Percentiles rank a stretch among this genome's conserved stretches.
phyloP scores from a whole-genome alignment of 192 early-diverging fungal species.

The Linnemannia exigua region DNA sequence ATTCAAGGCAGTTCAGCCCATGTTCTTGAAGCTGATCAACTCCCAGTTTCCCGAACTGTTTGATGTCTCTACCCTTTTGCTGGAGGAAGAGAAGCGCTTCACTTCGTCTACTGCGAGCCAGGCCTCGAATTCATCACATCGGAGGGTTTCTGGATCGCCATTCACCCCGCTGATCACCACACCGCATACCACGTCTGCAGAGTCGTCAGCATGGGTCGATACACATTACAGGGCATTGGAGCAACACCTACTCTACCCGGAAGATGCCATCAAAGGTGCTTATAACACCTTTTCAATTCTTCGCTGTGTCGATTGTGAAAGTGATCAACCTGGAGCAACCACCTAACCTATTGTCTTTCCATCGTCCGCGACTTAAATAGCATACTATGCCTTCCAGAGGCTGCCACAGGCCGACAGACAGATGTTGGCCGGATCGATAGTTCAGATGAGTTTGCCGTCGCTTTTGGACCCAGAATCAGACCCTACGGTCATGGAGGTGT shows the following conservation, averaged over 20 bases:
- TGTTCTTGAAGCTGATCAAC: conserved; percentile 53
- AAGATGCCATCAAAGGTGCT: conserved; percentile 45
- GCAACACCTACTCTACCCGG: conserved; percentile 30
- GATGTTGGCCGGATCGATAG: conserved; percentile 15
- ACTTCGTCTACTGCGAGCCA: background rate
- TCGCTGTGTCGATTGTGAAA: too few relatives aligned
- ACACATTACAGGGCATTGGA: conserved; percentile 22
- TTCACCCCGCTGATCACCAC: background rate
- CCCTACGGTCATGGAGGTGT: conserved; percentile 40
- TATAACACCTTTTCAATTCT: background rate
- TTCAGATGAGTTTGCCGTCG: conserved; percentile 37
- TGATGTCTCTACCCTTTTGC: conserved; percentile 48
- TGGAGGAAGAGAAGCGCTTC: conserved; percentile 30
- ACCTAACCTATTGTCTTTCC: background rate
- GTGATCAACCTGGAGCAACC: too few relatives aligned
- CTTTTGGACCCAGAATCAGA: conserved; percentile 31
- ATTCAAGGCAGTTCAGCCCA: conserved; percentile 44
- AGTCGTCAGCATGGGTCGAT: background rate
- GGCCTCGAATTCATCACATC: background rate
- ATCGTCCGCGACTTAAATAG: background rate
- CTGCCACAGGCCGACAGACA: conserved; percentile 29
- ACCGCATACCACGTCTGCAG: background rate
- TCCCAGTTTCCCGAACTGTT: conserved; percentile 54
- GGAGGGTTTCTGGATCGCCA: background rate
- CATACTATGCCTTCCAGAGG: conserved; percentile 43